A percentile compares a stretch with the other conserved stretches of the same genome.
Evolutionary conservation across 495 filamentous ascomycete species (phyloP).

Genomic region (Xylaria longipes): DNA sequence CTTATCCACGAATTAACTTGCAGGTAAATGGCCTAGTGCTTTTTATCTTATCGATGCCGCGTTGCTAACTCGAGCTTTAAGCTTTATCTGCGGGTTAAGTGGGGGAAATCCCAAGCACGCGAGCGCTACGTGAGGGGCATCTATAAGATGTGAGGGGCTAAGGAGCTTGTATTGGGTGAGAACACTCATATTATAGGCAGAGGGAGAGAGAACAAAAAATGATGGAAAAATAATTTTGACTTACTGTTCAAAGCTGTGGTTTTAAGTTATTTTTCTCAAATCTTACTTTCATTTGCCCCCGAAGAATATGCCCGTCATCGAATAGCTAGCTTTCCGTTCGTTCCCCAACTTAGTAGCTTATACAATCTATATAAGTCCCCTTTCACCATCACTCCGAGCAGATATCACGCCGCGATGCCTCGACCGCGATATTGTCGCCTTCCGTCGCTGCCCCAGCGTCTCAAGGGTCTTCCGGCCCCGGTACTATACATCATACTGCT

Average conservation of each 20-base stretch:
- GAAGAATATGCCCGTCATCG: constrained; percentile 4
- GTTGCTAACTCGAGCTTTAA: not conserved
- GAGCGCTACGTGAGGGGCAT: constrained; percentile 10
- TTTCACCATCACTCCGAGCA: not conserved
- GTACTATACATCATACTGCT: constrained; percentile 71
- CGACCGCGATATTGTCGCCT: constrained; percentile 2
- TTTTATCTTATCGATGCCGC: constrained; percentile 10
- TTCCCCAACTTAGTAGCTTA: not conserved
- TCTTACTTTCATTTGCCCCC: not conserved
- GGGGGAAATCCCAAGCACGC: not conserved
- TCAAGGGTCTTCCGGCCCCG: constrained; percentile 62
- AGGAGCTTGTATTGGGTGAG: not conserved
- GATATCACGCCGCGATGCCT: constrained; percentile 7
- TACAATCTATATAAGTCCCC: not conserved
- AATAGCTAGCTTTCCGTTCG: not conserved
- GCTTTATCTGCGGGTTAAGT: constrained; percentile 13
- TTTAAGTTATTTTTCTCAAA: not conserved
- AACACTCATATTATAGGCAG: not conserved
- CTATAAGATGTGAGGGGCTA: constrained; percentile 12
- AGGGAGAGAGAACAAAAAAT: not conserved
- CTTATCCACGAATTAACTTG: constrained; percentile 19
- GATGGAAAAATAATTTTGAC: not conserved
- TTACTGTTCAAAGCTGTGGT: not conserved
- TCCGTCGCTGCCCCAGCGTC: constrained; percentile 34
- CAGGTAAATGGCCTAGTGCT: not conserved